phyloP scores from a whole-genome alignment of 257 asterid genomes.

The Fraxinus americana region DNA sequence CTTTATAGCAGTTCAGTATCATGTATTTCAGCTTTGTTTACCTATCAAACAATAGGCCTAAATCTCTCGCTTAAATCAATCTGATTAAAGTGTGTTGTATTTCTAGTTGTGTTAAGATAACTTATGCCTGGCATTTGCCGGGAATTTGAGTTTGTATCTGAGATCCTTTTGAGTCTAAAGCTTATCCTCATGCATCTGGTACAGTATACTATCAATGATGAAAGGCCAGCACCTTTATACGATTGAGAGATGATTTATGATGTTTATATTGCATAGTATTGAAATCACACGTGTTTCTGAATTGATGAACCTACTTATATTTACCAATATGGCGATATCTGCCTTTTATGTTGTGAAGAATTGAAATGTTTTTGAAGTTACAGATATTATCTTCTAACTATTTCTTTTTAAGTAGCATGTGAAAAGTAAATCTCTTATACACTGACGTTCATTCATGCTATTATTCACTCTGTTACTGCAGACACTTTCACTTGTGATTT shows the following conservation, averaged over 20 bases:
- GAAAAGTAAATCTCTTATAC: background rate
- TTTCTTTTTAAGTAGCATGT: background rate
- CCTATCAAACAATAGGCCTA: background rate
- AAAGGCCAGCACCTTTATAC: background rate
- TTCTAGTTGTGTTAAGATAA: background rate
- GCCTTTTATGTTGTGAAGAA: background rate
- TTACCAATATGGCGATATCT: background rate
- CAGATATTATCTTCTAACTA: background rate
- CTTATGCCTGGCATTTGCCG: background rate
- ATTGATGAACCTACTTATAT: background rate
- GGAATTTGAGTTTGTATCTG: background rate
- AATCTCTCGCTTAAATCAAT: background rate
- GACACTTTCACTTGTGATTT: conserved; percentile 41
- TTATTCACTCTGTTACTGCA: conserved; percentile 9
- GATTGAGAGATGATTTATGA: background rate
- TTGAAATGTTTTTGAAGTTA: background rate
- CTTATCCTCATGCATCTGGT: background rate
- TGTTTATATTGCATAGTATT: background rate
- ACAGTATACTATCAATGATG: background rate
- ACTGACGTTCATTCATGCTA: background rate
- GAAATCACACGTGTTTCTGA: background rate
- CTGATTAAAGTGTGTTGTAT: too few species aligned
- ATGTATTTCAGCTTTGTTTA: background rate
- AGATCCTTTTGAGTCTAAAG: background rate
- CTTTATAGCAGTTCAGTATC: background rate